phyloP scores from a whole-genome alignment of 2,329 filamentous ascomycete species.

The Colletotrichum caudatum region DNA sequence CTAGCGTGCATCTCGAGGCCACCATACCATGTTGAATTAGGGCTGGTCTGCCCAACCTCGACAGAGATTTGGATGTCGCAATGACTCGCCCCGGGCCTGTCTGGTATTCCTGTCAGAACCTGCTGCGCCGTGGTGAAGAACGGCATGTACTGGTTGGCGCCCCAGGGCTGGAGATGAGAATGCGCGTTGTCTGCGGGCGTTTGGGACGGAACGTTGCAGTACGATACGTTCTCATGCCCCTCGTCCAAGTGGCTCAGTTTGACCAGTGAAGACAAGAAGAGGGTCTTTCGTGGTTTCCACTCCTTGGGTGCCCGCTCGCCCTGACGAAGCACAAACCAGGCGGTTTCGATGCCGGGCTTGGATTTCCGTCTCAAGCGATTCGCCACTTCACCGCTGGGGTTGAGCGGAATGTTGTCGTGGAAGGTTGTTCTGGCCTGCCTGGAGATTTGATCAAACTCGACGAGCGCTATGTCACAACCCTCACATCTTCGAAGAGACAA shows the following conservation, averaged over 20 bases:
- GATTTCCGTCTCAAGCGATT: constrained; percentile 1
- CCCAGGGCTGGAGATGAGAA: constrained; percentile 40
- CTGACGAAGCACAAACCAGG: constrained; percentile 44
- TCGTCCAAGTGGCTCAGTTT: constrained; percentile 11
- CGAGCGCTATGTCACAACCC: constrained; percentile 21
- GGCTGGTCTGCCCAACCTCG: neutral
- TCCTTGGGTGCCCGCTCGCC: constrained; percentile 17
- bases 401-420: constrained; percentile 8
- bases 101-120: constrained; percentile 44
- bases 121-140: constrained; percentile 46
- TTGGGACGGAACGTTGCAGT: constrained; percentile 22
- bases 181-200: neutral
- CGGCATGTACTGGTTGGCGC: constrained; percentile 46
- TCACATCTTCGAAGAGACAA: constrained; percentile 42
- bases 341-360: constrained; percentile 2
- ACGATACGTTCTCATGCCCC: constrained; percentile 25
- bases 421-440: neutral
- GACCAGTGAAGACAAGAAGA: constrained; percentile 37
- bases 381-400: neutral
- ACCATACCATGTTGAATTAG: constrained; percentile 27
- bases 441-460: constrained; percentile 16
- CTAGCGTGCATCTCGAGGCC: constrained; percentile 30
- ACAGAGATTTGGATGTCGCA: constrained; percentile 19
- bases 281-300: constrained; percentile 44
- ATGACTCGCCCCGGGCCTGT: constrained; percentile 7